Evolutionary conservation across 2,329 filamentous ascomycete species (phyloP).

Genomic region (Ustulina deusta): DNA sequence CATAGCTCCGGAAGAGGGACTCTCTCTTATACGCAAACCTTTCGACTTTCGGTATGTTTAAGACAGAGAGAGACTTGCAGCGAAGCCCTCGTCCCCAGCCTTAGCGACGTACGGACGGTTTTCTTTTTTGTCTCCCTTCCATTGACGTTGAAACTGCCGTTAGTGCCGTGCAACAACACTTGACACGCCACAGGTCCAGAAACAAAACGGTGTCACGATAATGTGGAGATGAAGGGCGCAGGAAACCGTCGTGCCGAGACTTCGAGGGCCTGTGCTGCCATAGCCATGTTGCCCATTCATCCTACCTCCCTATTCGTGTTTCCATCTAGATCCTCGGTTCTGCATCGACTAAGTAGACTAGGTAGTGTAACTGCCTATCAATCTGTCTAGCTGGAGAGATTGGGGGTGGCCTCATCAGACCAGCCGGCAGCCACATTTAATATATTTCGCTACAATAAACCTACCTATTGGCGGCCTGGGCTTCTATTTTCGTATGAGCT

Average conservation of each 20-base stretch:
- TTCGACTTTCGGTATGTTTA: constrained; percentile 6
- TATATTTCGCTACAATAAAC: constrained; percentile 49
- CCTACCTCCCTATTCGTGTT: constrained; percentile 14
- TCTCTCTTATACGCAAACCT: constrained; percentile 23
- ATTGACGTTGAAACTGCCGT: constrained; percentile 38
- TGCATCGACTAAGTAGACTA: constrained; percentile 42
- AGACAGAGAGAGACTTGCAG: constrained; percentile 6
- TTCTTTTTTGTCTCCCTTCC: constrained; percentile 22
- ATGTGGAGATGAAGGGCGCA: constrained; percentile 40
- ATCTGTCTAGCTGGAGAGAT: constrained; percentile 18
- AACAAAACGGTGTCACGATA: constrained; percentile 40
- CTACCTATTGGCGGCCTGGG: constrained; percentile 38
- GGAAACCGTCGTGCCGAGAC: constrained; percentile 29
- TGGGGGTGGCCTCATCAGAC: constrained; percentile 35
- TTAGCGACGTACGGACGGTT: constrained; percentile 35
- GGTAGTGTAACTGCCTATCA: constrained; percentile 31
- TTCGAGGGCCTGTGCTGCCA: constrained; percentile 36
- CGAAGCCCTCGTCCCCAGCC: constrained; percentile 9
- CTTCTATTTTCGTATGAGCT: constrained; percentile 38
- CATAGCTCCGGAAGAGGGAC: constrained; percentile 42
- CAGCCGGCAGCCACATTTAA: constrained; percentile 43
- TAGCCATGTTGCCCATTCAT: constrained; percentile 27
- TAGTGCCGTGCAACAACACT: constrained; percentile 38
- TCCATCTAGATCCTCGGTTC: constrained; percentile 42
- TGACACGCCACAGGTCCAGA: constrained; percentile 36